A percentile compares a stretch with the other conserved stretches of the same genome.
Conservation (phyloP, 2,329 filamentous ascomycete species). For the Cercospora janseana region DNA sequence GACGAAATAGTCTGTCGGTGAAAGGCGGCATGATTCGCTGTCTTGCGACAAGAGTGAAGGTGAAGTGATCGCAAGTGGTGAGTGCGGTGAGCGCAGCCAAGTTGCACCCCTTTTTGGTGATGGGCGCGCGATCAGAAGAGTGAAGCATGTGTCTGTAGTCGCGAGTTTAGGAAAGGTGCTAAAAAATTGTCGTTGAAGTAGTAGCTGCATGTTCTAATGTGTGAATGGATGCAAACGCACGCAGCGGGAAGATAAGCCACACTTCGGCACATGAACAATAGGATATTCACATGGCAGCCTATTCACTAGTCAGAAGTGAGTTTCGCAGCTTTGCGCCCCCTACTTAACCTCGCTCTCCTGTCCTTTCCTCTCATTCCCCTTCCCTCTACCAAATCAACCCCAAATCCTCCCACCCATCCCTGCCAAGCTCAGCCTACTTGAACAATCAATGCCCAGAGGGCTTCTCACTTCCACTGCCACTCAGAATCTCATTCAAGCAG, state of each 20-base stretch:
- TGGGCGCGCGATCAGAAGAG: no score
- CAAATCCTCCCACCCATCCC: neutral
- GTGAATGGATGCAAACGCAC: no score
- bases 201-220: no score
- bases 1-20: neutral
- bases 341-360: constrained; percentile 4
- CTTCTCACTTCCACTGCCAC: constrained; percentile 1
- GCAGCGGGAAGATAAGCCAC: no score
- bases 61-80: neutral
- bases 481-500: constrained; percentile 8
- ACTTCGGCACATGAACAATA: constrained; percentile 5
- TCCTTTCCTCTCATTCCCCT: constrained; percentile 13
- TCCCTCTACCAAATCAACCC: constrained; percentile 1
- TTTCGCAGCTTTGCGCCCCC: neutral
- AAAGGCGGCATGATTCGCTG: neutral
- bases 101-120: no score
- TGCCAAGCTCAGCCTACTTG: constrained; percentile 9
- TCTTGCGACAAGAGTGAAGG: neutral
- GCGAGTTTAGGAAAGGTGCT: no score
- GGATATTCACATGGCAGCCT: constrained; percentile 6
- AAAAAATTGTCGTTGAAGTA: no score
- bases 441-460: constrained; percentile 2
- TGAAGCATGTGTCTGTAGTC: no score
- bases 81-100: neutral
- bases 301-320: constrained; percentile 8